A percentile compares a stretch with the other conserved stretches of the same genome.
These are phyloP conservation scores for Boletus barrowsii DNA, from an alignment of 768 basidiomycete genomes.

Conservation along the genomic window DNA sequence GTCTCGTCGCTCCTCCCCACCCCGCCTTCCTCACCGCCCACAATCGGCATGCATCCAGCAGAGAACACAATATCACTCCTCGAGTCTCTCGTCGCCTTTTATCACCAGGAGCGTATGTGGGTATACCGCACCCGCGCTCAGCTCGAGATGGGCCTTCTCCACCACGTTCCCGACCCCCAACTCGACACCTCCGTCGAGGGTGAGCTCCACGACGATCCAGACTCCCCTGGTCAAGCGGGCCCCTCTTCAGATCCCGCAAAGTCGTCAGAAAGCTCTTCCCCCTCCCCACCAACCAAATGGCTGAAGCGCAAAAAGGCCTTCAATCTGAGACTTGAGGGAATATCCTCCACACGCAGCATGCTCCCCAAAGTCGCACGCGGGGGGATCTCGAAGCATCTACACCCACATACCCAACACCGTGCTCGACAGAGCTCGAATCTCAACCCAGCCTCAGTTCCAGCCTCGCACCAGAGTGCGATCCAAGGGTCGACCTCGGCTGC, in stretches of 20 bases:
- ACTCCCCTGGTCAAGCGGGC: slow-evolving; percentile 16
- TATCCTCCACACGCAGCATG: slow-evolving; percentile 30
- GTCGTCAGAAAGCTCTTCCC: slow-evolving; percentile 30
- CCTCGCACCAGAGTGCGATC: slow-evolving; percentile 18
- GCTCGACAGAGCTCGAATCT: slow-evolving; percentile 30
- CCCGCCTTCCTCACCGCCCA: slow-evolving; percentile 33
- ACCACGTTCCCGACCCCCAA: slow-evolving; percentile 10
- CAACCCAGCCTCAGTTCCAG: slow-evolving; percentile 27
- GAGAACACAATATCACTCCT: slow-evolving; percentile 55
- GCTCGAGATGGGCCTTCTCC: slow-evolving; percentile 47
- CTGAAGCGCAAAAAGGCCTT: slow-evolving; percentile 57
- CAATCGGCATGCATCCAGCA: slow-evolving; percentile 34
- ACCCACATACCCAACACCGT: slow-evolving; percentile 27
- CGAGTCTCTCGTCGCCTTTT: slow-evolving; percentile 62
- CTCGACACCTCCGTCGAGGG: slow-evolving; percentile 3
- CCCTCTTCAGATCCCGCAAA: slow-evolving; percentile 25
- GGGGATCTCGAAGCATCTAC: slow-evolving; percentile 25
- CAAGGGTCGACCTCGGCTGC: slow-evolving; percentile 11
- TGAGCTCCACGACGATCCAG: slow-evolving; percentile 21
- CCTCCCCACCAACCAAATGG: slow-evolving; percentile 40
- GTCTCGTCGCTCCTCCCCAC: slow-evolving; percentile 33
- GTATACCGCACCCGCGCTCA: slow-evolving; percentile 61
- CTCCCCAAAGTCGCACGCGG: slow-evolving; percentile 18
- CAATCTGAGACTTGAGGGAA: slow-evolving; percentile 48
- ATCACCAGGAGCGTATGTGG: slow-evolving; percentile 71